Evolutionary conservation across 306 rosid species (phyloP), one percentile per base, ranked within the genome.

Genomic region (Pachyrhizus erosus): DNA sequence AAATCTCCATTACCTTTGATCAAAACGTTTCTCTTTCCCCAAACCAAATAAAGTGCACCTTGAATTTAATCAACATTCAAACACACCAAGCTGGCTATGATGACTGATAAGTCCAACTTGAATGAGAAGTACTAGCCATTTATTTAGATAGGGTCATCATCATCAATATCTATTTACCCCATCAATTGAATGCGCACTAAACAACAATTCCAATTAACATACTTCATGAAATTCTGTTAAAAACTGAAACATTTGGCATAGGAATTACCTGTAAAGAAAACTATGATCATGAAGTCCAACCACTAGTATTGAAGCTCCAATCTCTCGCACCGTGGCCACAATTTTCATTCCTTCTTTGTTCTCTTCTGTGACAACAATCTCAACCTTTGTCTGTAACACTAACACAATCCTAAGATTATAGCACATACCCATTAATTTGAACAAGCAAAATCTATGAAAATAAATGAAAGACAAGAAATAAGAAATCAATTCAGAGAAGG

Each of bases 211-310:
- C 61, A 78, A 64, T 65, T 61, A 26, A 26, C 27, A 43, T 3
- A 43, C 15, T 10, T 40, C 43, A 33, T 24, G 40, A 37, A 69
- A 70, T 51, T 77, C 48, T 13, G n/a, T 72, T 75, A 1, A 69
- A 42, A 78, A 51, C 27, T 8, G 21, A 61, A 73, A 51, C 7
- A 40, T 55, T 18, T 45, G 65, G 33, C 3, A 73, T 57, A 58
- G 73, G 68, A 85, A 92, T 86, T 90, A 92, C 96, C 79, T 91
- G 94, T 93, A 93, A 55, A 96, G 96, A 87, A 96, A 96, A 87
- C 99, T 93, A 66, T 85, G 93, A 83, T 88, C 91, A 85, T 93
- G 99, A 83, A 96, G 98, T 57, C 99, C 99, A 68, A 90, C 83
- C 43, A 96, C 98, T 65, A 96, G 91, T 76, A 80, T 75, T 0